These are phyloP conservation scores for Xylaria arbuscula DNA, from an alignment of 2,329 filamentous ascomycete genomes.

Conservation along the genomic window DNA sequence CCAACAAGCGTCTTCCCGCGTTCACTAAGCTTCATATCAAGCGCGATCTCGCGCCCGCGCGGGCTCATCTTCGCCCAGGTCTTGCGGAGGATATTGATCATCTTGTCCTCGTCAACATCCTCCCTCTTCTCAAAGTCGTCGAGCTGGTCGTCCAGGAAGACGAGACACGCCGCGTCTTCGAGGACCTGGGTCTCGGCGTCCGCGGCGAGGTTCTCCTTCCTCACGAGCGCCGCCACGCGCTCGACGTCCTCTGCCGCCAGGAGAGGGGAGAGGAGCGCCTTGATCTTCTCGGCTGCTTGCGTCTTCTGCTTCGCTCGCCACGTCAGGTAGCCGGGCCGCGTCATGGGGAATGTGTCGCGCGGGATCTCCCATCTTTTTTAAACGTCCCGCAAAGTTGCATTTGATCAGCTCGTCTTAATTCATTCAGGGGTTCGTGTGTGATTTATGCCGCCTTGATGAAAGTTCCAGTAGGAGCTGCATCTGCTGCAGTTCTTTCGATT, in stretches of 20 bases:
- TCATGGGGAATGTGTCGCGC: constrained; percentile 77
- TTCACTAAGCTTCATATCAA: constrained; percentile 73
- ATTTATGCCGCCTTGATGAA: not conserved
- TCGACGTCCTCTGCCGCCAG: constrained; percentile 63
- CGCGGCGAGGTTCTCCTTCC: constrained; percentile 78
- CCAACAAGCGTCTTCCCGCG: constrained; percentile 69
- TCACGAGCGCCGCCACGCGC: constrained; percentile 76
- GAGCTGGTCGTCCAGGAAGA: constrained; percentile 89
- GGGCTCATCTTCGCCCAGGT: constrained; percentile 82
- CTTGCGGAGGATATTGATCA: constrained; percentile 75
- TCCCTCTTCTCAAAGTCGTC: constrained; percentile 78
- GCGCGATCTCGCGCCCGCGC: constrained; percentile 70
- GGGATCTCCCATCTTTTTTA: constrained; percentile 77
- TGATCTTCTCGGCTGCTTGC: constrained; percentile 66
- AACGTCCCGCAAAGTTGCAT: not conserved
- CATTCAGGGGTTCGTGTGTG: not conserved
- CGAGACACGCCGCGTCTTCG: constrained; percentile 87
- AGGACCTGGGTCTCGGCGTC: constrained; percentile 77
- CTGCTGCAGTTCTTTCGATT: not conserved
- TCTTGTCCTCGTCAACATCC: constrained; percentile 79
- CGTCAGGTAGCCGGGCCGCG: constrained; percentile 78
- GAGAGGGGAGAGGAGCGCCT: constrained; percentile 60
- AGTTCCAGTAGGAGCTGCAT: not conserved
- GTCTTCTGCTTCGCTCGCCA: constrained; percentile 82
- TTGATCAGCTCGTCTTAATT: constrained; percentile 12